Percentiles rank a stretch among this genome's conserved stretches.
Conservation (phyloP, 331 rosid genomes). For the Ulmus americana region DNA sequence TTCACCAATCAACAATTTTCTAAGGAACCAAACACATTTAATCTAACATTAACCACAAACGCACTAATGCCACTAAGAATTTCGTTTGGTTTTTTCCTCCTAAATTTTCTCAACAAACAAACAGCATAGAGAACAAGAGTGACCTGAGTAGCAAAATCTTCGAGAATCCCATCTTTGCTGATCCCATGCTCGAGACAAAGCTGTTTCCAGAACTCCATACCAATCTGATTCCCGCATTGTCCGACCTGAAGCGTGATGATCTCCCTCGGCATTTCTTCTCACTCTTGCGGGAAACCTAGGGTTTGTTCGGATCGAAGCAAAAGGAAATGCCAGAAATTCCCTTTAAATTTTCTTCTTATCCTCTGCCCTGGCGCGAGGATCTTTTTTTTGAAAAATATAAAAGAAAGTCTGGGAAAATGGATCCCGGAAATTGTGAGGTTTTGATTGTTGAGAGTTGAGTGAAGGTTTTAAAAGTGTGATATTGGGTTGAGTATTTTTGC, state of each 20-base stretch:
- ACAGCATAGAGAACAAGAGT: neutral
- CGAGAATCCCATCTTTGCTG: conserved; percentile 96
- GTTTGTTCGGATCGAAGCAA: conserved; percentile 13
- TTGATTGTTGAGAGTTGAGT: neutral
- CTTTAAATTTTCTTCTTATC: neutral
- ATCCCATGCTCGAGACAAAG: conserved; percentile 98
- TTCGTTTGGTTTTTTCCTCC: neutral
- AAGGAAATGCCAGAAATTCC: neutral
- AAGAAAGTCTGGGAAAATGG: conserved; percentile 20
- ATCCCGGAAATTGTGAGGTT: conserved; percentile 8
- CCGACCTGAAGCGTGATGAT: conserved; percentile 96
- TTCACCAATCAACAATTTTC: conserved; percentile 10
- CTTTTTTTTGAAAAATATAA: conserved; percentile 8
- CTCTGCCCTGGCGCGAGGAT: conserved; percentile 10
- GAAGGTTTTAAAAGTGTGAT: neutral
- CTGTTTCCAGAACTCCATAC: conserved; percentile 99
- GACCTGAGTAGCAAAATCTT: conserved; percentile 98
- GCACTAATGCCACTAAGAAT: neutral
- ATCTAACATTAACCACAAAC: neutral
- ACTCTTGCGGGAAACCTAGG: conserved; percentile 36
- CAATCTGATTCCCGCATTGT: conserved; percentile 99
- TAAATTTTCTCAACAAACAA: neutral
- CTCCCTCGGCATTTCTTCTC: conserved; percentile 71
- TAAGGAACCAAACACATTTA: conserved; percentile 8
- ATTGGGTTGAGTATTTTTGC: neutral